Conservation (phyloP, 257 asterid species). For the Nicotiana tomentosiformis region DNA sequence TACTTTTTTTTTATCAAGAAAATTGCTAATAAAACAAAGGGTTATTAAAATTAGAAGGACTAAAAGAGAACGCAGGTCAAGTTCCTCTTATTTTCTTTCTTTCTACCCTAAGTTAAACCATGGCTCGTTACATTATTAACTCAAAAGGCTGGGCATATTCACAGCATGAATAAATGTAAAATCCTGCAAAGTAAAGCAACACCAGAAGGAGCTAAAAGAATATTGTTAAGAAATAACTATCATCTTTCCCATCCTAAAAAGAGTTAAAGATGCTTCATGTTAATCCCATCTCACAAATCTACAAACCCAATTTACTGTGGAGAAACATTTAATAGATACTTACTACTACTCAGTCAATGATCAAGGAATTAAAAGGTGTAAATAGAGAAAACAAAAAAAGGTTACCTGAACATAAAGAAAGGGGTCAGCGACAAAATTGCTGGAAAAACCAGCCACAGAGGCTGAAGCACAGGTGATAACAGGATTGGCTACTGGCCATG, state of each 20-base stretch:
- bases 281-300: neutral
- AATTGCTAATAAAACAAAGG: too few relatives aligned
- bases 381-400: neutral
- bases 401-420: slow-evolving; percentile 50
- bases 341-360: neutral
- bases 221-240: slow-evolving; percentile 8
- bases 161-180: neutral
- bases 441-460: slow-evolving; percentile 57
- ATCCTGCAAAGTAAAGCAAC: neutral
- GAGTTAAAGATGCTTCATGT: neutral
- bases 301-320: neutral
- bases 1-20: too few relatives aligned
- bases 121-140: neutral
- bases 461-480: slow-evolving; percentile 63
- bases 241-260: slow-evolving; percentile 8
- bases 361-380: neutral
- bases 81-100: neutral
- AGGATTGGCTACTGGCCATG: slow-evolving; percentile 77
- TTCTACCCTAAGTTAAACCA: neutral
- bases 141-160: neutral
- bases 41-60: too few relatives aligned
- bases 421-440: slow-evolving; percentile 75
- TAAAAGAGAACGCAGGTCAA: too few relatives aligned
- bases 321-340: neutral
- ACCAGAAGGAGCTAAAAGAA: slow-evolving; percentile 14